phyloP scores from a whole-genome alignment of 192 early-diverging fungal species.

The Rhizoclosmatium globosum region DNA sequence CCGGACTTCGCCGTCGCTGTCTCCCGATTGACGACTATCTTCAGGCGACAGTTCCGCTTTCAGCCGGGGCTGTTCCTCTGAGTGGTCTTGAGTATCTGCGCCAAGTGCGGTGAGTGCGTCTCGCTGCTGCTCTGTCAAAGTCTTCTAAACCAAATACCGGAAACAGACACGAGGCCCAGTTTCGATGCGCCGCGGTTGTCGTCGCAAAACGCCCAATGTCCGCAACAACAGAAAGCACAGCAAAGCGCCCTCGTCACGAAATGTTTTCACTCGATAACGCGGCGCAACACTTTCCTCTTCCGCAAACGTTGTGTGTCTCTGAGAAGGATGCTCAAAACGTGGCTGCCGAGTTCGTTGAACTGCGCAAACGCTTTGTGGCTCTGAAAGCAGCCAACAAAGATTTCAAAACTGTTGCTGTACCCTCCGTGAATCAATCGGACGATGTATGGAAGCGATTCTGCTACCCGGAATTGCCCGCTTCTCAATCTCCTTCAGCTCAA shows the following conservation, averaged over 20 bases:
- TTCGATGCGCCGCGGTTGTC: neutral
- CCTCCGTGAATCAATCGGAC: neutral
- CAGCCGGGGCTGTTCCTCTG: neutral
- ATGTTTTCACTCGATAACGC: neutral
- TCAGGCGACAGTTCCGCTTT: constrained; percentile 29
- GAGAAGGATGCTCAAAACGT: neutral
- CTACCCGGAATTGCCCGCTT: neutral
- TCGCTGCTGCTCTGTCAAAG: too few species aligned
- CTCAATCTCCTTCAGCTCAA: neutral
- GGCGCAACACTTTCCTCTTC: neutral
- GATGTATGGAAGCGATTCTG: neutral
- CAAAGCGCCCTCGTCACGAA: neutral
- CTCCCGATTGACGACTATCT: constrained; percentile 35
- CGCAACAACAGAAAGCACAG: neutral
- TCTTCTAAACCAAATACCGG: too few species aligned
- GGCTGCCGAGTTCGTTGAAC: neutral
- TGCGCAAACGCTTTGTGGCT: neutral
- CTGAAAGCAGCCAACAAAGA: neutral
- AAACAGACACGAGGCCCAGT: neutral
- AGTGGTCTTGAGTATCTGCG: constrained; percentile 36
- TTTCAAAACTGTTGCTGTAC: neutral
- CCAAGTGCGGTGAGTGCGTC: neutral
- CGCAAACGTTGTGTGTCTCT: neutral
- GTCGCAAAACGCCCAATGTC: neutral
- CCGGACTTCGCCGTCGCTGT: constrained; percentile 12